These are phyloP conservation scores for Carex pumila DNA, from an alignment of 176 grass and related monocot genomes.

Conservation along the genomic window DNA sequence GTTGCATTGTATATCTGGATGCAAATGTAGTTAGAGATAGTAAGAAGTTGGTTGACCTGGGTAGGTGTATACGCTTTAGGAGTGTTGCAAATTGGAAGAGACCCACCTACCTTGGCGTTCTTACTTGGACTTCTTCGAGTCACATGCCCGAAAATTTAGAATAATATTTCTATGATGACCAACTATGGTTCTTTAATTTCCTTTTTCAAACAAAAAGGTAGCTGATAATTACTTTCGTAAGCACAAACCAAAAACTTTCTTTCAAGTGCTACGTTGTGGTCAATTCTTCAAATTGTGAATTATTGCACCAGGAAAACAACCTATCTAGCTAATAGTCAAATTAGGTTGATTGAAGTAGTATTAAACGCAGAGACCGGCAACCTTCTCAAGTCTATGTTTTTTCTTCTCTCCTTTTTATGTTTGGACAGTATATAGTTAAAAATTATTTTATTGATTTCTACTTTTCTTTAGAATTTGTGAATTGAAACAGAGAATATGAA, in stretches of 20 bases:
- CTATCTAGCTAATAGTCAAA: not conserved
- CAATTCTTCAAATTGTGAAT: not conserved
- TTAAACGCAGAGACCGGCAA: too few species aligned
- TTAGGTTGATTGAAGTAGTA: not conserved
- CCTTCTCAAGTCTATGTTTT: too few species aligned
- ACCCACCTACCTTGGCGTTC: not conserved
- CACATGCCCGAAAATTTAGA: not conserved
- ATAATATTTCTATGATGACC: not conserved
- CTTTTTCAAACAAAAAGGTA: not conserved
- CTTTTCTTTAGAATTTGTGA: not conserved
- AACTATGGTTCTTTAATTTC: not conserved
- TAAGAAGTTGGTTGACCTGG: too few species aligned
- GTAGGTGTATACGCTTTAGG: not conserved
- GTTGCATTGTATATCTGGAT: too few species aligned
- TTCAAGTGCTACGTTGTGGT: not conserved
- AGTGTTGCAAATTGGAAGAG: not conserved
- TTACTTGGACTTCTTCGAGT: not conserved
- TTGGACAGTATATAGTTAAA: not conserved
- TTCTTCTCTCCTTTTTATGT: not conserved
- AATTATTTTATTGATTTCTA: not conserved
- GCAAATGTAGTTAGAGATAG: too few species aligned
- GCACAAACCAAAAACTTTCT: not conserved
- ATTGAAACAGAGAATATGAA: too few species aligned
- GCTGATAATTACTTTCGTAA: not conserved
- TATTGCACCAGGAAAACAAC: not conserved